These are phyloP conservation scores for Pichia exigua DNA, from an alignment of 805 yeast genomes.

Conservation along the genomic window DNA sequence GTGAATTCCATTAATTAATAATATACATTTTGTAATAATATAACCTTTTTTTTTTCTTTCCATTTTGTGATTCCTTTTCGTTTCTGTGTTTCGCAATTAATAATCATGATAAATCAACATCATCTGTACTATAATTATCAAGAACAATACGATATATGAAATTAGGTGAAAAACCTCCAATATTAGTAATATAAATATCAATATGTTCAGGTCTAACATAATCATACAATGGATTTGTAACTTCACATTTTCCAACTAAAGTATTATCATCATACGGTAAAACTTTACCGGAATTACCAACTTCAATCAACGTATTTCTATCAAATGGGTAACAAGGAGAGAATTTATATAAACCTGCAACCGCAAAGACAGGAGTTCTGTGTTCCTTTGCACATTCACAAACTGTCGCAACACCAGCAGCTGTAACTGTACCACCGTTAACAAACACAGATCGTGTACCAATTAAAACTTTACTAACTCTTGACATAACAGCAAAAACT, in stretches of 20 bases:
- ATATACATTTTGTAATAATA: not conserved
- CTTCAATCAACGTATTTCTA: slow-evolving; percentile 74
- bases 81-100: not conserved
- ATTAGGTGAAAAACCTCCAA: slow-evolving; percentile 95
- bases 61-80: not conserved
- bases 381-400: slow-evolving; percentile 95
- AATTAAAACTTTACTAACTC: slow-evolving; percentile 92
- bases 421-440: slow-evolving; percentile 89
- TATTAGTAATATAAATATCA: slow-evolving; percentile 88
- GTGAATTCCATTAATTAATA: not conserved
- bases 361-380: slow-evolving; percentile 92
- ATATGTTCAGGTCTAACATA: slow-evolving; percentile 91
- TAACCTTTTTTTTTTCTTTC: not conserved
- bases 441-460: slow-evolving; percentile 92
- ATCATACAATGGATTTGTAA: slow-evolving; percentile 83
- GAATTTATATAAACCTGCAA: slow-evolving; percentile 87
- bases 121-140: slow-evolving; percentile 87
- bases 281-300: slow-evolving; percentile 89
- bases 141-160: slow-evolving; percentile 91
- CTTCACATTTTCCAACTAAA: slow-evolving; percentile 65
- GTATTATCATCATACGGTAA: slow-evolving; percentile 65
- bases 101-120: slow-evolving; percentile 48
- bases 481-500: slow-evolving; percentile 90
- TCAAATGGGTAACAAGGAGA: slow-evolving; percentile 91
- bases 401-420: slow-evolving; percentile 86